phyloP scores from a whole-genome alignment of 2,329 filamentous ascomycete genomes.

The Pezicula carpinea region DNA sequence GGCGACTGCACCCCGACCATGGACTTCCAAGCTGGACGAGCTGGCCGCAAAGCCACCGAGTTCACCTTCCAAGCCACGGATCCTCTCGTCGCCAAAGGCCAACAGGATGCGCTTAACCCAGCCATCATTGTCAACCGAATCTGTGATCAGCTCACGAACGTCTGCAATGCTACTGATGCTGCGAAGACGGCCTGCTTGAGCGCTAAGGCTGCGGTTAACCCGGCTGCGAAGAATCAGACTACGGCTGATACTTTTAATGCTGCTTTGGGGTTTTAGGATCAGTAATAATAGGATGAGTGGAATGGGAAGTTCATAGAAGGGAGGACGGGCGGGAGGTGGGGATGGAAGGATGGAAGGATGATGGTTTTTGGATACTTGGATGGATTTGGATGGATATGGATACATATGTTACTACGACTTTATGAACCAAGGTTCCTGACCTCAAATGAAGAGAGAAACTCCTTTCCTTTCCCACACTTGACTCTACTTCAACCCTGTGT shows the following conservation, averaged over 20 bases:
- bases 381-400: no score
- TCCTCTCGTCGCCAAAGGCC: constrained; percentile 50
- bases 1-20: constrained; percentile 44
- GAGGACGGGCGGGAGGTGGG: neutral
- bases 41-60: constrained; percentile 48
- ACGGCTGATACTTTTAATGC: constrained; percentile 39
- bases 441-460: no score
- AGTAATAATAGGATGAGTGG: constrained; percentile 5
- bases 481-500: no score
- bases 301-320: no score
- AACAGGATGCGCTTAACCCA: constrained; percentile 64
- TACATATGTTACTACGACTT: no score
- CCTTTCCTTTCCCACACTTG: no score
- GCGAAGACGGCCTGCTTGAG: constrained; percentile 47
- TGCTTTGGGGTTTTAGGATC: constrained; percentile 30
- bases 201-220: constrained; percentile 46
- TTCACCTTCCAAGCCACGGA: constrained; percentile 65
- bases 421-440: no score
- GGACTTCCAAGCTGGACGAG: constrained; percentile 48
- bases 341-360: no score
- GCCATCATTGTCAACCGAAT: constrained; percentile 70
- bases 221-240: constrained; percentile 38
- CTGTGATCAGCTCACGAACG: constrained; percentile 63
- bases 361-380: no score
- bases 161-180: constrained; percentile 53